Base-by-base conservation (phyloP, 163 green algal genomes). In the Scenedesmus sp. region DNA sequence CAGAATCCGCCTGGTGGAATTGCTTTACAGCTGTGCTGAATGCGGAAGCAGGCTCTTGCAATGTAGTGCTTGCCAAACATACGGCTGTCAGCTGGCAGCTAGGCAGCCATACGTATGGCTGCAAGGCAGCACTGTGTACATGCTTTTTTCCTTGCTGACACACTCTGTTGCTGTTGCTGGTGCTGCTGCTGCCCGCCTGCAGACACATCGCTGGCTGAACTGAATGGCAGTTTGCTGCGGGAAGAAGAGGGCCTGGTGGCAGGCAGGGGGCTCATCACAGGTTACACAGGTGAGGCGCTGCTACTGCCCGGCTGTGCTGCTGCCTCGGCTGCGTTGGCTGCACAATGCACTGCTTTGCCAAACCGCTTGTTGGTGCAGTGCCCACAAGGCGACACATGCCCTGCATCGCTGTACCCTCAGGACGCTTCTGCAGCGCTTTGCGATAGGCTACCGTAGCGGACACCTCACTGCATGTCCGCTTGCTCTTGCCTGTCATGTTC, bases 161-260 rank as follows among this genome's bases (percentile, higher is more conserved):
- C 76, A 10, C 34, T 20, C 76, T 56, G 34, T 5, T 56, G 26
- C 26, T 84, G 76, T n/a, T 84, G 34, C 74, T 15, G 74, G 16
- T 13, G 20, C 20, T 55, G 12, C 26, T 52, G n/a, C 60, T 46
- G 15, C n/a, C 9, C 62, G 20, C 15, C 66, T 26, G 56, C 86
- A 92, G 90, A 92, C 83, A 94, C 92, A 1, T 86, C 54, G 12
- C 83, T 95, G 34, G 23, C 56, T 15, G 95, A 96, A 54, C 93
- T 97, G 26, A 97, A 97, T 91, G 76, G 89, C 26, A 90, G 94
- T 88, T 91, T 97, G 81, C 84, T 96, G 59, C 94, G 95, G 74
- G 96, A 97, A 92, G 90, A 96, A 82, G 94, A 97, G 83, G 96
- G 96, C 16, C 92, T 97, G n/a, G 93, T 96, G 23, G 82, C 94